phyloP scores from a whole-genome alignment of 306 rosid genomes.

The Castanea crenata region DNA sequence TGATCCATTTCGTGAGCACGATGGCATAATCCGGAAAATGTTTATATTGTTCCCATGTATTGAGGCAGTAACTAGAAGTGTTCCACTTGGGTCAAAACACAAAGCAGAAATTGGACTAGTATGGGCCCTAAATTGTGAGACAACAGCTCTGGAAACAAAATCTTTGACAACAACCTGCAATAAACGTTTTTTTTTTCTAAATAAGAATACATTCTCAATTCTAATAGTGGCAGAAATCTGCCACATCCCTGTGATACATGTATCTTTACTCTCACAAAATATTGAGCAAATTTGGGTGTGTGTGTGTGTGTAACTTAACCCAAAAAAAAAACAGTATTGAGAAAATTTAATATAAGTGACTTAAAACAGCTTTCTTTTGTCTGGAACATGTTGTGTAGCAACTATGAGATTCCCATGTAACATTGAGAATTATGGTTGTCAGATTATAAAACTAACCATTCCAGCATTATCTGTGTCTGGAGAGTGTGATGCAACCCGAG shows the following conservation, averaged over 20 bases:
- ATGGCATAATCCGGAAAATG: slow-evolving; percentile 81
- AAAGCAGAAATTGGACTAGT: slow-evolving; percentile 87
- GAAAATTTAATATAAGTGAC: neutral
- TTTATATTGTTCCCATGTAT: slow-evolving; percentile 86
- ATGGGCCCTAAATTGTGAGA: slow-evolving; percentile 88
- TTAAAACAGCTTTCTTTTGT: neutral
- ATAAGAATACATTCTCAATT: neutral
- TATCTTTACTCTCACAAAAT: too few species aligned
- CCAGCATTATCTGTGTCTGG: slow-evolving; percentile 77
- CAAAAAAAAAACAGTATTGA: neutral
- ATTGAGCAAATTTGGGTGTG: neutral
- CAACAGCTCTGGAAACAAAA: slow-evolving; percentile 63
- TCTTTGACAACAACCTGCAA: slow-evolving; percentile 89
- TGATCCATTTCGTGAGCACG: slow-evolving; percentile 56
- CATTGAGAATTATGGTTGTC: neutral
- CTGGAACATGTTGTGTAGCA: neutral
- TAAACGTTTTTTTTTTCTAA: slow-evolving; percentile 23
- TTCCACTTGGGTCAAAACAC: slow-evolving; percentile 93
- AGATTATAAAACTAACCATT: slow-evolving; percentile 66
- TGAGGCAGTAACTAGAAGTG: slow-evolving; percentile 86
- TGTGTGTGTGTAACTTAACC: too few species aligned
- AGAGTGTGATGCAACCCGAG: slow-evolving; percentile 60
- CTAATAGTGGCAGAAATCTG: neutral
- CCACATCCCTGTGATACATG: neutral
- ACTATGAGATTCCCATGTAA: neutral